A percentile compares a stretch with the other conserved stretches of the same genome.
These are phyloP conservation scores for Ascosphaera apis DNA, from an alignment of 2,329 filamentous ascomycete species.

Conservation along the genomic window DNA sequence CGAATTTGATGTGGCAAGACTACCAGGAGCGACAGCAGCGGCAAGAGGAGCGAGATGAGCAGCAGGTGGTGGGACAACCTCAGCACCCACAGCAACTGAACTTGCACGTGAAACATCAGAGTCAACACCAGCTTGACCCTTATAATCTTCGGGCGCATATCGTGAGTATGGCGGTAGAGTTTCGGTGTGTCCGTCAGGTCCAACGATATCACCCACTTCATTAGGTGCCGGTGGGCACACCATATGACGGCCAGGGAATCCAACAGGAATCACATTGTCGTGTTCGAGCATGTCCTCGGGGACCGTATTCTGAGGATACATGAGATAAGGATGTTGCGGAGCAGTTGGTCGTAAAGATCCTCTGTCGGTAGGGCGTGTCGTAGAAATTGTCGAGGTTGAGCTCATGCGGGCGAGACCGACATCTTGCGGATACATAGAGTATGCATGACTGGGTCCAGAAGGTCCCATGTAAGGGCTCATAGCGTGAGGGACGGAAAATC, in stretches of 20 bases:
- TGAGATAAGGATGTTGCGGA: constrained; percentile 63
- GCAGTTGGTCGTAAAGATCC: constrained; percentile 38
- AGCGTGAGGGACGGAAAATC: constrained; percentile 22
- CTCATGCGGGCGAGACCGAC: constrained; percentile 32
- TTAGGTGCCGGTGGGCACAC: constrained; percentile 63
- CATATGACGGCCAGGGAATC: constrained; percentile 45
- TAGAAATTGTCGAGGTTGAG: constrained; percentile 51
- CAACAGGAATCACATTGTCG: constrained; percentile 34
- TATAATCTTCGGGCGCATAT: constrained; percentile 60
- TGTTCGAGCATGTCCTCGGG: constrained; percentile 29
- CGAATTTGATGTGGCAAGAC: too few relatives aligned
- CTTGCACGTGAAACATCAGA: too few relatives aligned
- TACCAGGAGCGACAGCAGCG: constrained; percentile 10
- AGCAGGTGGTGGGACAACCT: constrained; percentile 23
- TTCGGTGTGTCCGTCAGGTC: constrained; percentile 70
- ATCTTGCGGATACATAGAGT: constrained; percentile 61
- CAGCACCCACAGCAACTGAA: constrained; percentile 8
- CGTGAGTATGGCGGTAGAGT: constrained; percentile 78
- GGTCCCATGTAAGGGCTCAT: constrained; percentile 47
- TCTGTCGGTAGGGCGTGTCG: constrained; percentile 33
- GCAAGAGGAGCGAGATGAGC: constrained; percentile 23
- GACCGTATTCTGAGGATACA: constrained; percentile 64
- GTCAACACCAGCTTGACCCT: constrained; percentile 27
- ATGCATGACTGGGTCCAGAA: constrained; percentile 59
- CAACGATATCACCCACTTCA: constrained; percentile 68